Evolutionary conservation across 164 flowering plant genomes (phyloP), one percentile per base, ranked within the genome.

Genomic region (Pachysandra terminalis): DNA sequence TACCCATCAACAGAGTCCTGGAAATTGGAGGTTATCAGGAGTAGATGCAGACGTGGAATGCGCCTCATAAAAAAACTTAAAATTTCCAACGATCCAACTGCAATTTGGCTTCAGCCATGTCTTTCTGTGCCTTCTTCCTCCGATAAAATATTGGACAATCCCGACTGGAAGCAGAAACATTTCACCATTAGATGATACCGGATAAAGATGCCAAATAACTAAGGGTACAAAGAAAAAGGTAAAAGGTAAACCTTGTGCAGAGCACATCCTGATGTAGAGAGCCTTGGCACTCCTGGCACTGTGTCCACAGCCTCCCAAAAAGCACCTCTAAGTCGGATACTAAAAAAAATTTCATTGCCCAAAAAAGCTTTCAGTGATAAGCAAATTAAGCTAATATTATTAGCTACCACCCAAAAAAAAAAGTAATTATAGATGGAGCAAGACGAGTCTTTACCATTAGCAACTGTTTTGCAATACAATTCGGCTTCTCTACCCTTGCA

Each of bases 131-230:
- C 73, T 96, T 96, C 79, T 90, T 96, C 73, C 97, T 87, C 72
- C 99, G 85, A 64, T 96, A 96, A 81, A 96, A 96, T 83, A 96
- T 96, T 32, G 99, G 99, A 68, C 99, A 96, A 74, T 96, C 99
- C 41, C 99, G 99, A 82, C 99, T 96, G 85, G 19, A 32, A 63
- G 17, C 9, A 45, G 19, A 19, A 67, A 68, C 12, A 57, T n/a
- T 59, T 35, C 59, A 65, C 16, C 28, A 55, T 17, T 5, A 52
- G 6, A 35, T 61, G 17, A 28, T 21, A 9, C 37, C 49, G 8
- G 9, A 65, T 26, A 55, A 27, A 55, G 48, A 61, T 55, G n/a
- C 19, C 35, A 27, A n/a, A 48, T 53, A 49, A 5, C 5, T 28
- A 21, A 15, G 17, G 16, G 17, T 5, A 10, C 51, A 28, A 61